These are phyloP conservation scores for Botrytis medusae DNA, from an alignment of 2,329 filamentous ascomycete species.

Conservation along the genomic window DNA sequence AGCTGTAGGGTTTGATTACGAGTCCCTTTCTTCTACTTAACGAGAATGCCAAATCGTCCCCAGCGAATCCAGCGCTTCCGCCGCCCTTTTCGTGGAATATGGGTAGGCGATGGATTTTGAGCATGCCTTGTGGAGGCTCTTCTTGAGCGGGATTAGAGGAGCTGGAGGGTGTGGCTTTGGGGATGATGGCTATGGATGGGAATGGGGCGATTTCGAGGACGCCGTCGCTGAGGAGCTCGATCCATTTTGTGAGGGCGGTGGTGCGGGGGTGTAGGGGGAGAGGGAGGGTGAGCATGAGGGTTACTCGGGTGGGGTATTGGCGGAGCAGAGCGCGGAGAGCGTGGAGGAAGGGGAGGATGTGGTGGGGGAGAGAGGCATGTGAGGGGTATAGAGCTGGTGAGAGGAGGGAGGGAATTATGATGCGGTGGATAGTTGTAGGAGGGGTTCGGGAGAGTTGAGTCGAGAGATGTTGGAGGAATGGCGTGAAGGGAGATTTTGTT, in stretches of 20 bases:
- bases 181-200: constrained; percentile 50
- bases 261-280: constrained; percentile 75
- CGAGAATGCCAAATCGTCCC: constrained; percentile 88
- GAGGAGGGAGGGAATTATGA: constrained; percentile 81
- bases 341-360: constrained; percentile 80
- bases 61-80: constrained; percentile 65
- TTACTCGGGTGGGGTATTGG: constrained; percentile 62
- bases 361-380: constrained; percentile 64
- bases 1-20: constrained; percentile 81
- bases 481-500: constrained; percentile 57
- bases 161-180: constrained; percentile 49
- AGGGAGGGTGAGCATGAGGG: constrained; percentile 74
- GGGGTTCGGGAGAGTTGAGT: constrained; percentile 55
- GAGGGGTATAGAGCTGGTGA: constrained; percentile 83
- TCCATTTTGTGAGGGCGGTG: constrained; percentile 77
- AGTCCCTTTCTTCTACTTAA: constrained; percentile 78
- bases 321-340: constrained; percentile 73
- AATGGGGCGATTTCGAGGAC: constrained; percentile 81
- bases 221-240: constrained; percentile 80
- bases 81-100: constrained; percentile 87
- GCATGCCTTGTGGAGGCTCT: constrained; percentile 80
- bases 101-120: constrained; percentile 80
- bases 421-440: constrained; percentile 68
- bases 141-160: constrained; percentile 57
- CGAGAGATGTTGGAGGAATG: constrained; percentile 61